These are phyloP conservation scores for Dissophora globulifera DNA, from an alignment of 192 early-diverging fungal species.

Conservation along the genomic window DNA sequence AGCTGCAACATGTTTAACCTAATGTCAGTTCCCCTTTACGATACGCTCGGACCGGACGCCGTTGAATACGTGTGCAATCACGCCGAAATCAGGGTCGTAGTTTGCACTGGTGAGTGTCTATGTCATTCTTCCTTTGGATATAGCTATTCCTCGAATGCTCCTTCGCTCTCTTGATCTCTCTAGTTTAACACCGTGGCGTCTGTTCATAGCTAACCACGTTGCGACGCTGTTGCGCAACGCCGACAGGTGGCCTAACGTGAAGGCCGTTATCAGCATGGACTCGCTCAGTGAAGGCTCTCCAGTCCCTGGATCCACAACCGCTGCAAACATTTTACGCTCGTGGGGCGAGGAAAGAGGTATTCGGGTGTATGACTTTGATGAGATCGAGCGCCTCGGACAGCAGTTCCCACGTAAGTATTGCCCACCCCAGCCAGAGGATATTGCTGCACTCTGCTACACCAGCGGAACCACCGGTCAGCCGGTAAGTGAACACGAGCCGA, in stretches of 20 bases:
- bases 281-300: slow-evolving; percentile 55
- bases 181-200: no score
- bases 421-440: slow-evolving; percentile 69
- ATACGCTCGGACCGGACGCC: slow-evolving; percentile 86
- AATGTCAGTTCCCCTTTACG: slow-evolving; percentile 83
- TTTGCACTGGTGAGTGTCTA: slow-evolving; percentile 53
- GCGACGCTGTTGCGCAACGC: slow-evolving; percentile 2
- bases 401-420: slow-evolving; percentile 61
- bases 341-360: slow-evolving; percentile 72
- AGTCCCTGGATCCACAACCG: slow-evolving; percentile 14
- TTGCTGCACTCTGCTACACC: slow-evolving; percentile 82
- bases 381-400: slow-evolving; percentile 69
- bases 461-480: slow-evolving; percentile 88
- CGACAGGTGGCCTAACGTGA: slow-evolving; percentile 68
- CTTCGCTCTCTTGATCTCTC: not conserved
- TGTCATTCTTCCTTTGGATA: no score
- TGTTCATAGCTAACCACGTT: slow-evolving; percentile 16
- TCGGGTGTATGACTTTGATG: slow-evolving; percentile 63
- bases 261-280: slow-evolving; percentile 82
- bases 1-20: slow-evolving; percentile 68
- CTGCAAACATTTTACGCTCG: slow-evolving; percentile 31
- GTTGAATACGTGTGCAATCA: slow-evolving; percentile 87
- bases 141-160: no score
- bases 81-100: slow-evolving; percentile 74
- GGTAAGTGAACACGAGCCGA: slow-evolving; percentile 37